Base-by-base conservation (phyloP, 2,329 filamentous ascomycete genomes). In the Aspergillus transmontanensis region DNA sequence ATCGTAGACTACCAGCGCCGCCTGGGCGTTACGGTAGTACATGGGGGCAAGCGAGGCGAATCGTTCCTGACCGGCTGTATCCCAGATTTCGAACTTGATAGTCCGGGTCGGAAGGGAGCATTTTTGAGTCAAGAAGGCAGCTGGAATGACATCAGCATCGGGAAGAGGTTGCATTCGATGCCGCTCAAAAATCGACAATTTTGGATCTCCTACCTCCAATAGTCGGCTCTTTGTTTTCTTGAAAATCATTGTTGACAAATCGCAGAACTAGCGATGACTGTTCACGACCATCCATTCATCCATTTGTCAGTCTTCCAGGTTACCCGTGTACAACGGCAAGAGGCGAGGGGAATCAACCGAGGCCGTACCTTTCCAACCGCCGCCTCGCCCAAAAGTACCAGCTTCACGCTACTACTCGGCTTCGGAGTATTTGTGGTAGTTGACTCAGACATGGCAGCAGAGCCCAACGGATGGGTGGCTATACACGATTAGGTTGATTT, bases 181-280 rank as follows among this genome's bases (percentile, higher is more conserved):
- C 51, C 45, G 26, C 41, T 26, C 23, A 30, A 57, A 11, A 56
- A 39, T 48, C 51, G 59, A 59, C 59, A 51, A 41, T 11, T 23
- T 26, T 34, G 48, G 58, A 45, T 64, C 60, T 48, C 21, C 71
- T 86, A 96, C 93, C 93, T 85, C 95, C 95, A 81, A 99, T 99
- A 69, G 95, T 99, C 66, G 95, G 95, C 80, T 99, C 95, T 85
- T 98, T 98, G 82, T 98, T 98, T 82, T 98, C 95, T 84, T 99
- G 95, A 76, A 99, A 99, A 81, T 98, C 94, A 83, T 99, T 95
- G 86, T 98, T 98, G 78, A 99, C 95, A 81, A 99, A 99, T 76
- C 95, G 93, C 77, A 99, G 87, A 67, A 99, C 95, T 63, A 99
- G 89, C 53, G 95, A 99, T 57, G 95, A 98, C 95, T 96, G 74